Evolutionary conservation across 2,329 filamentous ascomycete species (phyloP).

Genomic region (Fusarium sp.): DNA sequence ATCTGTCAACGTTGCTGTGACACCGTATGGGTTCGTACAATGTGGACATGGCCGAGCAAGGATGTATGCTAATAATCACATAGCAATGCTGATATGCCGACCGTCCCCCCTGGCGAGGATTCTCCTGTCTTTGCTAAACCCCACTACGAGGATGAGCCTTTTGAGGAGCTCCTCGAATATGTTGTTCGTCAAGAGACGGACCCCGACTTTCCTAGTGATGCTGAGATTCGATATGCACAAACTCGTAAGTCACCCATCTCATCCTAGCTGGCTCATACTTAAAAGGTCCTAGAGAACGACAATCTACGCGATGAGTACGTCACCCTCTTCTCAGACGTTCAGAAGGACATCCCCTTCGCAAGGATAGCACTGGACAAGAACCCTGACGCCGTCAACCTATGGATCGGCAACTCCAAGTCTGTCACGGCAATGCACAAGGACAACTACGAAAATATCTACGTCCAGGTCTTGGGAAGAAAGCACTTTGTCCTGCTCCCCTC

Average conservation of each 20-base stretch:
- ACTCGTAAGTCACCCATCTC: slow-evolving; percentile 66
- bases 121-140: slow-evolving; percentile 75
- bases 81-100: slow-evolving; percentile 55
- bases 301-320: slow-evolving; percentile 81
- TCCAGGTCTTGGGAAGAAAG: slow-evolving; percentile 79
- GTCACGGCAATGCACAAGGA: slow-evolving; percentile 83
- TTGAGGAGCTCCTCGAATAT: slow-evolving; percentile 71
- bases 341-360: slow-evolving; percentile 75
- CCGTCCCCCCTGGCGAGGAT: slow-evolving; percentile 38
- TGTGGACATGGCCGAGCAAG: background rate
- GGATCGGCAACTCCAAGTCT: slow-evolving; percentile 80
- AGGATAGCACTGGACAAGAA: slow-evolving; percentile 73
- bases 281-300: slow-evolving; percentile 73
- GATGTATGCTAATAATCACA: background rate
- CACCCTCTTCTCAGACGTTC: slow-evolving; percentile 71
- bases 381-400: slow-evolving; percentile 84
- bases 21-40: slow-evolving; percentile 74
- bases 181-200: slow-evolving; percentile 68
- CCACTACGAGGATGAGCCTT: slow-evolving; percentile 72
- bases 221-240: slow-evolving; percentile 77
- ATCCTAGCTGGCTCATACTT: background rate
- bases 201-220: slow-evolving; percentile 41
- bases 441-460: slow-evolving; percentile 88
- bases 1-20: slow-evolving; percentile 80
- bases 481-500: slow-evolving; percentile 82